A percentile compares a stretch with the other conserved stretches of the same genome.
phyloP scores from a whole-genome alignment of 2,329 filamentous ascomycete genomes.

The Zymoseptoria ardabiliae region DNA sequence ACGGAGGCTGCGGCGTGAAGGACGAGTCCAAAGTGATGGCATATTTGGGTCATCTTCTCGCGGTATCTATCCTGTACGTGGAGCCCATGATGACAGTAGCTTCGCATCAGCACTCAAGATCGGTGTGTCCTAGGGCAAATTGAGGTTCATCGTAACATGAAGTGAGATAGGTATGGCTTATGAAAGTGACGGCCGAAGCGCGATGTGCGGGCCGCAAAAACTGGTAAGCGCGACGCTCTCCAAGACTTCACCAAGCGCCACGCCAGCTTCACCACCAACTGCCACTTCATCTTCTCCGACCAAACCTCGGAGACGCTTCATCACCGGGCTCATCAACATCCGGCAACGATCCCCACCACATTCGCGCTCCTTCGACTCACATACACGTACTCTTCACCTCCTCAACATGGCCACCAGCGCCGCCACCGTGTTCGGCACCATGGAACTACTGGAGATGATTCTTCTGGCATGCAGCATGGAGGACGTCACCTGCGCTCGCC shows the following conservation, averaged over 20 bases:
- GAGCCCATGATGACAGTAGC: background rate
- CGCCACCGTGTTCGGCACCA: background rate
- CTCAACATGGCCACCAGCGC: background rate
- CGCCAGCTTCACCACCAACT: background rate
- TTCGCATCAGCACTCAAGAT: background rate
- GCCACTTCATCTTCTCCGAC: background rate
- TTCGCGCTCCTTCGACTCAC: background rate
- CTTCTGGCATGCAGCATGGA: background rate
- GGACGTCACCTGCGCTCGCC: background rate
- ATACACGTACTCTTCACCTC: background rate
- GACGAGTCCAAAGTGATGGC: background rate
- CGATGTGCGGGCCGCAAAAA: too few species aligned
- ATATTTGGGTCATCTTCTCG: background rate
- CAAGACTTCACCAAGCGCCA: background rate
- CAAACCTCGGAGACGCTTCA: background rate
- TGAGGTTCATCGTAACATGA: background rate
- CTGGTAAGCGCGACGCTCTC: background rate
- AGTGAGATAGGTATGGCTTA: background rate
- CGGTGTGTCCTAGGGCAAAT: background rate
- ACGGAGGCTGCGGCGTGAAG: slow-evolving; percentile 5
- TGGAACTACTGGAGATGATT: background rate
- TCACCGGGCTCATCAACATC: background rate
- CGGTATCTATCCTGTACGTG: background rate
- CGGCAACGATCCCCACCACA: background rate
- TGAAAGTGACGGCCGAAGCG: background rate